phyloP scores from a whole-genome alignment of 2,329 filamentous ascomycete genomes.

The Plenodomus lindquistii region DNA sequence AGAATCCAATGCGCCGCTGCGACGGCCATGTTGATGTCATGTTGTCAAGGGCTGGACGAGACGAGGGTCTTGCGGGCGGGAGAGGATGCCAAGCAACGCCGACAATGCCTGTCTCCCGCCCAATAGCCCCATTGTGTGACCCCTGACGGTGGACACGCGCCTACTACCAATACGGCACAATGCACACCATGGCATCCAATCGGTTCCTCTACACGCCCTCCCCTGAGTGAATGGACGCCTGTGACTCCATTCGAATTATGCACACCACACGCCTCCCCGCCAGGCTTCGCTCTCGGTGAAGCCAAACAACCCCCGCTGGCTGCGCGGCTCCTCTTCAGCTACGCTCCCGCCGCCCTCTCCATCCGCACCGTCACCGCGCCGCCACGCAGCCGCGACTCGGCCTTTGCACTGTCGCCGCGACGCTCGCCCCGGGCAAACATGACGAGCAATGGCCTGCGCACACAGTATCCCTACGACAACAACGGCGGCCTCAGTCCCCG shows the following conservation, averaged over 20 bases:
- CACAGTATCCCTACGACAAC: slow-evolving; percentile 38
- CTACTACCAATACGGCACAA: too few relatives aligned
- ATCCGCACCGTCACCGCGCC: slow-evolving; percentile 24
- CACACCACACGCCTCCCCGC: slow-evolving; percentile 6
- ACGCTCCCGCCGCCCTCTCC: slow-evolving; percentile 26
- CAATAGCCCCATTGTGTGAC: slow-evolving; percentile 1
- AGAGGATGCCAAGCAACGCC: too few relatives aligned
- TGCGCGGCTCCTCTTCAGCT: slow-evolving; percentile 29
- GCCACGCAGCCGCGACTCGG: slow-evolving; percentile 16
- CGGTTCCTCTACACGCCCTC: slow-evolving; percentile 2
- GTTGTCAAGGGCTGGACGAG: too few relatives aligned
- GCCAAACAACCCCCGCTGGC: slow-evolving; percentile 27
- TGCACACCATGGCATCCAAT: too few relatives aligned
- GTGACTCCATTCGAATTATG: slow-evolving; percentile 6
- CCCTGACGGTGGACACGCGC: too few relatives aligned
- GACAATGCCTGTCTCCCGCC: slow-evolving; percentile 4
- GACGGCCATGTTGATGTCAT: too few relatives aligned
- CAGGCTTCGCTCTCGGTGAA: slow-evolving; percentile 38
- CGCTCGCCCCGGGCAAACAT: slow-evolving; percentile 21
- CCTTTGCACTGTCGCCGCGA: slow-evolving; percentile 6
- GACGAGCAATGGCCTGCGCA: slow-evolving; percentile 41
- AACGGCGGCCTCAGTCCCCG: slow-evolving; percentile 38
- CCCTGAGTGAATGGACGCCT: too few relatives aligned
- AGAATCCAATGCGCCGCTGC: too few relatives aligned
- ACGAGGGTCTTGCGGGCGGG: too few relatives aligned